Evolutionary conservation across 257 asterid genomes (phyloP), one percentile per base, ranked within the genome.

Genomic region (Nicotiana tomentosiformis): DNA sequence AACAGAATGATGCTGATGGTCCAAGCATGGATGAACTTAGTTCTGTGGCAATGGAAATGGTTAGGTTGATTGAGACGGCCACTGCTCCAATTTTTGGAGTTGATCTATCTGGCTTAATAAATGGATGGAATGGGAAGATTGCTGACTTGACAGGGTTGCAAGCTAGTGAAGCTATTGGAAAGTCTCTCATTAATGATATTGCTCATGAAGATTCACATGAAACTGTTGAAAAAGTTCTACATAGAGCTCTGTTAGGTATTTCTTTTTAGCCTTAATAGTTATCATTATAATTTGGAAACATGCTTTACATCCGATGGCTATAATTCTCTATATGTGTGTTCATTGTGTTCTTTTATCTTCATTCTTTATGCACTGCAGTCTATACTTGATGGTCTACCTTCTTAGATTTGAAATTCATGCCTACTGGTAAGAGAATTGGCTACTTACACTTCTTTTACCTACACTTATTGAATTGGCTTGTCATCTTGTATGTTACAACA

Each of bases 61-160:
- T 85, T 15, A 83, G 91, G 57, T 72, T 92, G 85, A 87, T 93
- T 35, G 97, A 93, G 81, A 92, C 90, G 9, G 93, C 95, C 5
- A 85, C 84, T 26, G 94, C 86, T 70, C 97, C 97, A 8, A 89
- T 93, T 57, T 92, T 93, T 60, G 93, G 91, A 66, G 96, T 91
- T 15, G 91, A 92, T 86, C 80, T 81, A 55, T 87, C 87, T 8
- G 94, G 94, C 62, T 29, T 85, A 72, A 83, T 92, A 80, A 92
- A 92, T 85, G 93, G 94, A 49, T 93, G 96, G 97, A 93, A 93
- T 61, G 61, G 84, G 32, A 92, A 92, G 85, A 91, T 93, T 85
- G 83, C 85, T 74, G 97, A 93, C 86, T 82, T 93, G 77, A 93
- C 93, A 4, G 93, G 92, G 49, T 81, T 92, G 30, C 85, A 84